Evolutionary conservation across 768 basidiomycete species (phyloP).

Genomic region (Phylloporus arenicola): DNA sequence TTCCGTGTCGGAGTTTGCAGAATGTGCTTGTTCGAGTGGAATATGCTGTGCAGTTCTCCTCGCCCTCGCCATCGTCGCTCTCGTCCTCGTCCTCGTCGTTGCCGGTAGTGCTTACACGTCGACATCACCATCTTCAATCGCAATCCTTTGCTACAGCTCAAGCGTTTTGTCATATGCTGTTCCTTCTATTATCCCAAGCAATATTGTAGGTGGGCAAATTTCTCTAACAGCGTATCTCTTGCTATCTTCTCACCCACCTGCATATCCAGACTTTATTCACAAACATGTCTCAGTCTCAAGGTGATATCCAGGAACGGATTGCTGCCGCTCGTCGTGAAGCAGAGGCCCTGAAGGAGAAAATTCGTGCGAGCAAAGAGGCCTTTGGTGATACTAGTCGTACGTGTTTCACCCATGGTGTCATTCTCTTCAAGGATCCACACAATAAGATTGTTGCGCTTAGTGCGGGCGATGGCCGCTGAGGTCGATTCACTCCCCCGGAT

Average conservation of each 20-base stretch:
- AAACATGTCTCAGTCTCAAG: constrained; percentile 59
- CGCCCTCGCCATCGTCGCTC: constrained; percentile 7
- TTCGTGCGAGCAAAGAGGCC: constrained; percentile 91
- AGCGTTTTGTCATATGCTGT: constrained; percentile 24
- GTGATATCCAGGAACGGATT: constrained; percentile 88
- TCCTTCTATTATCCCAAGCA: constrained; percentile 27
- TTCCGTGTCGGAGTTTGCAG: constrained; percentile 28
- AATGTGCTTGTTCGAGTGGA: constrained; percentile 12
- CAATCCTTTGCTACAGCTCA: constrained; percentile 13
- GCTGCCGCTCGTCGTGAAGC: constrained; percentile 95
- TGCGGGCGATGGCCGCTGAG: constrained; percentile 97
- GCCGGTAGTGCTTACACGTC: constrained; percentile 8
- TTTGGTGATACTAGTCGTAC: constrained; percentile 96
- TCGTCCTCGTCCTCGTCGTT: constrained; percentile 1
- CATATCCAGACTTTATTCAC: constrained; percentile 5
- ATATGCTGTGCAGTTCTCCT: constrained; percentile 7
- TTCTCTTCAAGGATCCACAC: constrained; percentile 1
- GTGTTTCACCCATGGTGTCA: constrained; percentile 32
- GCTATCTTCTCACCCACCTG: background rate
- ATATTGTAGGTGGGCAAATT: constrained; percentile 26
- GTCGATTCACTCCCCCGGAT: constrained; percentile 94
- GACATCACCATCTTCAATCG: constrained; percentile 7
- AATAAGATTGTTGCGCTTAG: constrained; percentile 38
- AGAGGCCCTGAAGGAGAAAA: constrained; percentile 97
- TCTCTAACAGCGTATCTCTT: constrained; percentile 16